Base-by-base conservation (phyloP, 129 eudicot genomes). In the Pulicaria dysenterica region DNA sequence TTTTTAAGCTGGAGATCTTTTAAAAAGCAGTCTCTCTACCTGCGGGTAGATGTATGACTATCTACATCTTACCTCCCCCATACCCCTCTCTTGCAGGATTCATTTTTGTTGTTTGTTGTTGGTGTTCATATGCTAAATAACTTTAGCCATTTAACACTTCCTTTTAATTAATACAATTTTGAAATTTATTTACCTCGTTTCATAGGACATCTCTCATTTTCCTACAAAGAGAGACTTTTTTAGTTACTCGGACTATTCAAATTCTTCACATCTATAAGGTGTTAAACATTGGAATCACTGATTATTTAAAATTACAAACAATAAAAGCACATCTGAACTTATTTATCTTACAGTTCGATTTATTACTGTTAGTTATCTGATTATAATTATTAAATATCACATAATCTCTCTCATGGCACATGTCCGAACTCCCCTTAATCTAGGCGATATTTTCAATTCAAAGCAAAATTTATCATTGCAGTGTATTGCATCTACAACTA, bases 401-500 rank as follows among this genome's bases (percentile, higher is more conserved):
- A 4, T 54, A 34, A 36, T 69, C 37, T 48, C 47, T 49, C 42
- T 36, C 7, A 8, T 36, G 19, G 53, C 4, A 3, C 57, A 46
- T 36, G 12, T 40, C 50, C 2, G 3, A 69, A 17, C 38, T 16
- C 62, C 62, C 61, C 49, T 19, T 11, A n/a, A 37, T 58, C 44
- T 53, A 64, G 55, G 59, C 43, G 8, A 60, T 68, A 17, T 67
- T 39, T 40, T n/a, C 46, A 7, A 3, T 67, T 58, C 17, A 79
- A 19, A 58, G 46, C 56, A 59, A 42, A 8, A 50, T 59, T 54
- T n/a, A 50, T 39, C 31, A 41, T 82, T 74, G 34, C 85, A 92
- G 97, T 92, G 97, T 77, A 85, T 92, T 76, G 97, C 96, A 68
- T 89, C 97, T 47, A 92, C 97, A 55, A 92, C 97, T 8, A 78